phyloP scores from a whole-genome alignment of 257 asterid species.

The Solanum etuberosum region DNA sequence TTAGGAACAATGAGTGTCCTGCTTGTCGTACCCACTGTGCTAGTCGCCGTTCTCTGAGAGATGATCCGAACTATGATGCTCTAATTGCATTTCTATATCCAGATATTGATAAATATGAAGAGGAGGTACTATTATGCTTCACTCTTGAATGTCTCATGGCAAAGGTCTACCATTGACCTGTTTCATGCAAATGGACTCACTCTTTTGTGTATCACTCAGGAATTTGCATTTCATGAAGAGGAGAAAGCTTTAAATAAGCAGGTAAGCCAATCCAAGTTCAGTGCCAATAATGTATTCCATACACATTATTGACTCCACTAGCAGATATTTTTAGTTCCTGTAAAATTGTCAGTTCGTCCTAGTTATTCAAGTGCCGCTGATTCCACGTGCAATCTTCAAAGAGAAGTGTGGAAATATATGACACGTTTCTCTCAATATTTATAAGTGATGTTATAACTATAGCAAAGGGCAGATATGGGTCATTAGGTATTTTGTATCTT shows the following conservation, averaged over 20 bases:
- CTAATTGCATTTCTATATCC: constrained; percentile 82
- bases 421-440: not conserved
- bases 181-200: not conserved
- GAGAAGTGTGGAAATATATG: not conserved
- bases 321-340: not conserved
- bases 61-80: constrained; percentile 97
- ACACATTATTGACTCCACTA: not conserved
- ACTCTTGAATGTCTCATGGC: not conserved
- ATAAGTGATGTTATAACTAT: not conserved
- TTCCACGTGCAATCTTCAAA: not conserved
- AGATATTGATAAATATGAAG: constrained; percentile 89
- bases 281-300: not conserved
- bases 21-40: constrained; percentile 99
- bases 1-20: constrained; percentile 96
- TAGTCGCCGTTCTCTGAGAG: constrained; percentile 97
- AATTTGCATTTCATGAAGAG: constrained; percentile 89
- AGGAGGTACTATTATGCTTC: constrained; percentile 52
- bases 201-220: constrained; percentile 29
- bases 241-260: constrained; percentile 89
- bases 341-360: not conserved
- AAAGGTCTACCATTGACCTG: not conserved
- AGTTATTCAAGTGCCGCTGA: not conserved
- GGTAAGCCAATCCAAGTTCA: constrained; percentile 24
- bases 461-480: not conserved
- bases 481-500: not conserved